Evolutionary conservation across 805 yeast genomes (phyloP), one percentile per base, ranked within the genome.

Genomic region (Metschnikowia koreensis): DNA sequence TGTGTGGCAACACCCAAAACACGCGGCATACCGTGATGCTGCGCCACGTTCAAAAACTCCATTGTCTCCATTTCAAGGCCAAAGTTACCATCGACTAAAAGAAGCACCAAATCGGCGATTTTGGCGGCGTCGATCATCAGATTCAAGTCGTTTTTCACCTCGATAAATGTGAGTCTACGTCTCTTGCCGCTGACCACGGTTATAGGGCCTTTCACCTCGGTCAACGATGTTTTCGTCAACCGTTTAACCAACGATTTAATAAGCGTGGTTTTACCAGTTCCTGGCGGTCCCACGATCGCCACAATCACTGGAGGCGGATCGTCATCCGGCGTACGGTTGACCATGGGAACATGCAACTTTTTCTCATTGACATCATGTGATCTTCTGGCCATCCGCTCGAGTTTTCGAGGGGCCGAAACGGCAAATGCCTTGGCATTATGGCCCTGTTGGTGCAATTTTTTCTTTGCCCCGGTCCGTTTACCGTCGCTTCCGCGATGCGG

Each of bases 41-140:
- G 97, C 3, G 97, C 96, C 59, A 94, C 81, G 64, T 94, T 96
- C 57, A 94, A 77, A 65, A 94, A 94, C 71, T 94, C 99, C 98
- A 94, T 96, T 8, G 99, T 94, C 71, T 94, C 99, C 99, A 94
- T 94, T 75, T 94, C 99, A 53, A 94, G 83, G 7, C 99, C 99
- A 67, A 90, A 94, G 68, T 94, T 94, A 53, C 99, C 98, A 74
- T 94, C 99, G 53, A 94, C 83, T 79, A 94, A 73, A 54, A 94
- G 68, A 45, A 94, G 76, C 9, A 96, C 96, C 55, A 94, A 76
- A 69, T 94, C 99, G 0, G 98, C 97, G 51, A 92, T 84, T 64
- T 94, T 94, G 28, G 98, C 97, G 38, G 94, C 83, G 71, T 94
- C 99, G 41, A 92, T 83, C 98, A 96, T 94, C 7, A 97, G 86